phyloP scores from a whole-genome alignment of 768 basidiomycete genomes.

The Cubamyces sp. region DNA sequence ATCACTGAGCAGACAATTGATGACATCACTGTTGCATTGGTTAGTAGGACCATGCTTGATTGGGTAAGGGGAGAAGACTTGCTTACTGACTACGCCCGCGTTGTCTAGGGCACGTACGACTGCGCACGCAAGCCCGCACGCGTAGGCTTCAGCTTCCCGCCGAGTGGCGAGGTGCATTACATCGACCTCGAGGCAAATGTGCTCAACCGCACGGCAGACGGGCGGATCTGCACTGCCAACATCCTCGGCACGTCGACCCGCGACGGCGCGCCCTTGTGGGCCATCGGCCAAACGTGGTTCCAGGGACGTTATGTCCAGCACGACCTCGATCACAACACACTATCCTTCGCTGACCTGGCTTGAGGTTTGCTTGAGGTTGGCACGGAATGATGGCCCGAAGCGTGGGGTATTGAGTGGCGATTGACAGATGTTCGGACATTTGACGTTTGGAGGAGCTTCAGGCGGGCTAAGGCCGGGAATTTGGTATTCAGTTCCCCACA shows the following conservation, averaged over 20 bases:
- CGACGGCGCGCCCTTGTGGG: conserved; percentile 16
- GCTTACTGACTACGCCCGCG: not conserved
- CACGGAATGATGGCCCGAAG: not conserved
- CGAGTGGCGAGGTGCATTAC: conserved; percentile 21
- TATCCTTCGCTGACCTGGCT: conserved; percentile 18
- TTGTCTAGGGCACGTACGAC: conserved; percentile 23
- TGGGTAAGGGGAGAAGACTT: not conserved
- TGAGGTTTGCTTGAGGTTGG: not conserved
- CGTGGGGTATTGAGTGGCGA: too few species aligned
- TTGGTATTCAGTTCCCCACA: too few species aligned
- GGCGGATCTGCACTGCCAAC: conserved; percentile 21
- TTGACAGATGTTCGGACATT: too few species aligned
- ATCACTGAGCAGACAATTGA: conserved; percentile 15
- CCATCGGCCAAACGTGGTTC: conserved; percentile 27
- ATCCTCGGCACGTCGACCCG: conserved; percentile 22
- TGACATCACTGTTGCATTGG: conserved; percentile 9
- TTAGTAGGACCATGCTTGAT: not conserved
- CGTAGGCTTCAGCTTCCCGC: conserved; percentile 25
- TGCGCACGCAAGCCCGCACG: conserved; percentile 20
- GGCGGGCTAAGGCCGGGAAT: too few species aligned
- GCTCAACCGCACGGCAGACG: conserved; percentile 23
- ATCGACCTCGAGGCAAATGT: conserved; percentile 20
- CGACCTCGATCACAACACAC: conserved; percentile 14
- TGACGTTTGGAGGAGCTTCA: too few species aligned
- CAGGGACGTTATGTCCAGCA: conserved; percentile 26